A percentile compares a stretch with the other conserved stretches of the same genome.
phyloP scores from a whole-genome alignment of 108 stramenopile species.

The Aurantiochytrium sp. region DNA sequence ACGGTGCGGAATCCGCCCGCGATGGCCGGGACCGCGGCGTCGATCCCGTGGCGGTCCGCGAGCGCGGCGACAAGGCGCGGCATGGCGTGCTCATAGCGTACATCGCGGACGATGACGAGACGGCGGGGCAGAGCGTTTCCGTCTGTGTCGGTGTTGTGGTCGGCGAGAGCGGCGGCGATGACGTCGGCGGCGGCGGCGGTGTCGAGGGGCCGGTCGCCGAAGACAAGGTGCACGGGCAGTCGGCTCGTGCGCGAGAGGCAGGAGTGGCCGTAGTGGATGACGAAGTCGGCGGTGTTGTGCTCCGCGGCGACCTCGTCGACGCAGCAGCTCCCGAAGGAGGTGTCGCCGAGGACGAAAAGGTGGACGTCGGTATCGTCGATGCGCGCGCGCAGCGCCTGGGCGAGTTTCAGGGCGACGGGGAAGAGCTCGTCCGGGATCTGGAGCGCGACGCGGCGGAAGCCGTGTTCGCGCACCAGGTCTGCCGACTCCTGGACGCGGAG shows the following conservation, averaged over 20 bases:
- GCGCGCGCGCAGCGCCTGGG: slow-evolving; percentile 59
- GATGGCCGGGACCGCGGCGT: neutral
- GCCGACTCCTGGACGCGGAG: neutral
- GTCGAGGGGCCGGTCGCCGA: slow-evolving; percentile 60
- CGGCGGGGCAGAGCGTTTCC: neutral
- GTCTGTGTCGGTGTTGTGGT: neutral
- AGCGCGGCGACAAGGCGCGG: neutral
- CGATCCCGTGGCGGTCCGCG: neutral
- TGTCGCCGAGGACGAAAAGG: slow-evolving; percentile 86
- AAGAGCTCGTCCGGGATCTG: slow-evolving; percentile 82
- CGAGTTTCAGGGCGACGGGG: slow-evolving; percentile 53
- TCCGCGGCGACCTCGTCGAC: slow-evolving; percentile 86
- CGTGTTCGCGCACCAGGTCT: neutral
- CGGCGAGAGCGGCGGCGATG: neutral
- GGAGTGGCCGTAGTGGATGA: slow-evolving; percentile 86
- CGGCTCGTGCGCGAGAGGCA: slow-evolving; percentile 60
- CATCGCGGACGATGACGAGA: slow-evolving; percentile 1
- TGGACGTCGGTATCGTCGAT: slow-evolving; percentile 65
- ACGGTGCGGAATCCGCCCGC: neutral
- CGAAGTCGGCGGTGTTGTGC: slow-evolving; percentile 80
- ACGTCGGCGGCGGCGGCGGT: slow-evolving; percentile 37
- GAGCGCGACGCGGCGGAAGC: slow-evolving; percentile 68
- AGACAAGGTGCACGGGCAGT: slow-evolving; percentile 49
- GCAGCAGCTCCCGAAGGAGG: slow-evolving; percentile 84
- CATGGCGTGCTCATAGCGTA: neutral